These are phyloP conservation scores for Geum urbanum DNA, from an alignment of 306 rosid species.

Conservation along the genomic window DNA sequence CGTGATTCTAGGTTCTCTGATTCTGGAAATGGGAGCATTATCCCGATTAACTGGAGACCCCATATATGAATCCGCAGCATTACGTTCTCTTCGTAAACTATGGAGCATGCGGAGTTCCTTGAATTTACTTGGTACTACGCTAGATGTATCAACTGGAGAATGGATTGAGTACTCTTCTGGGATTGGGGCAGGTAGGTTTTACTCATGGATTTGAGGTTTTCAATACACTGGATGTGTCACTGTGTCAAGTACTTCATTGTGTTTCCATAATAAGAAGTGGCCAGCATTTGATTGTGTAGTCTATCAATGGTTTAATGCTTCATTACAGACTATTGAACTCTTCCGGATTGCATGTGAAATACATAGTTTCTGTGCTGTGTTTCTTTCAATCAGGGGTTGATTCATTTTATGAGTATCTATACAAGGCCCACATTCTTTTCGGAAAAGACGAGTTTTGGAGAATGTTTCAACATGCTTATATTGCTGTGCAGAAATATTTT, in stretches of 20 bases:
- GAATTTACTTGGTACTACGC: slow-evolving; percentile 86
- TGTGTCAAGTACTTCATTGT: background rate
- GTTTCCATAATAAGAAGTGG: background rate
- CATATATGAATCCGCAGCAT: slow-evolving; percentile 73
- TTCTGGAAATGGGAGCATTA: slow-evolving; percentile 98
- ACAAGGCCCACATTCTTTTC: slow-evolving; percentile 81
- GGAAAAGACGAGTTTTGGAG: slow-evolving; percentile 62
- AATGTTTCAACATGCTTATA: slow-evolving; percentile 54
- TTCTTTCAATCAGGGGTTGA: slow-evolving; percentile 75
- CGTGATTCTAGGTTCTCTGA: slow-evolving; percentile 70
- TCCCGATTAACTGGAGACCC: slow-evolving; percentile 87
- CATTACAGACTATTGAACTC: background rate
- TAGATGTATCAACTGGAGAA: slow-evolving; percentile 79
- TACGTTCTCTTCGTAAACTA: slow-evolving; percentile 79
- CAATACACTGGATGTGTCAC: background rate
- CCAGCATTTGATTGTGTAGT: background rate
- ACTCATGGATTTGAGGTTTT: slow-evolving; percentile 11
- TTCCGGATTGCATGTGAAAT: slow-evolving; percentile 17
- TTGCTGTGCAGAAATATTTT: slow-evolving; percentile 62
- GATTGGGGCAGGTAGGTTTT: slow-evolving; percentile 85
- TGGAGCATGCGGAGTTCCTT: slow-evolving; percentile 94
- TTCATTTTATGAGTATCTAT: slow-evolving; percentile 93
- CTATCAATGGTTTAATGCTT: background rate
- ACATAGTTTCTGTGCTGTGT: slow-evolving; percentile 28
- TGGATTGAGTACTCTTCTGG: slow-evolving; percentile 93